Conservation (phyloP, 2,329 filamentous ascomycete species). For the Pseudogymnoascus sp. region DNA sequence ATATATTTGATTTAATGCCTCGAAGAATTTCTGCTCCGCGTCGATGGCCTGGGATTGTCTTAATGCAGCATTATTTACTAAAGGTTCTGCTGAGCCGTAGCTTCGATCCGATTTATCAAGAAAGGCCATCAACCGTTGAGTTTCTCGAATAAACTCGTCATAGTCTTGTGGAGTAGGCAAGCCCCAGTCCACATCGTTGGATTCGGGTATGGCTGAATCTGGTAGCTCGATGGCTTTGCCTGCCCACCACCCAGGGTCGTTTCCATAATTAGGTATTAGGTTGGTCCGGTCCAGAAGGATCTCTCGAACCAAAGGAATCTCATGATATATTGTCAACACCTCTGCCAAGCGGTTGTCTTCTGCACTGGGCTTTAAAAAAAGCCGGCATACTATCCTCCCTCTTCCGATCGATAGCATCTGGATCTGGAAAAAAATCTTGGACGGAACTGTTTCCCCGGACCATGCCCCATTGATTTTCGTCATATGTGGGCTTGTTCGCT, state of each 20-base stretch:
- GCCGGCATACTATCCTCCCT: slow-evolving; percentile 42
- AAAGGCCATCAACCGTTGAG: slow-evolving; percentile 58
- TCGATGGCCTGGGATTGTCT: slow-evolving; percentile 17
- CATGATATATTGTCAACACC: slow-evolving; percentile 52
- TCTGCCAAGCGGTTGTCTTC: slow-evolving; percentile 39
- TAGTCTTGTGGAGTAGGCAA: slow-evolving; percentile 18
- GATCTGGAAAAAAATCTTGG: slow-evolving; percentile 25
- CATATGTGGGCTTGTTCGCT: slow-evolving; percentile 50
- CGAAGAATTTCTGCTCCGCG: slow-evolving; percentile 22
- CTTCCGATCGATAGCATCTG: slow-evolving; percentile 37
- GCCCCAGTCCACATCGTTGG: slow-evolving; percentile 11
- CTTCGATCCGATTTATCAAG: slow-evolving; percentile 54
- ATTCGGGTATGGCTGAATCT: slow-evolving; percentile 13
- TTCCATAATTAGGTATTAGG: slow-evolving; percentile 44
- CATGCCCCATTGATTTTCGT: slow-evolving; percentile 53
- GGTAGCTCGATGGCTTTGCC: slow-evolving; percentile 41
- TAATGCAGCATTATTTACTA: slow-evolving; percentile 31
- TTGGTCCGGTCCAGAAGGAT: slow-evolving; percentile 41
- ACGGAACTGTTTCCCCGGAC: slow-evolving; percentile 35
- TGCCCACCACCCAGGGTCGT: slow-evolving; percentile 55
- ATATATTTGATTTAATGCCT: not conserved
- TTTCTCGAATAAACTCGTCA: slow-evolving; percentile 44
- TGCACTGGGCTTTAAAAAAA: slow-evolving; percentile 43
- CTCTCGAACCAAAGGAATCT: slow-evolving; percentile 53
- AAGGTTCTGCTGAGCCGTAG: slow-evolving; percentile 48